Evolutionary conservation across 2,329 filamentous ascomycete genomes (phyloP), one percentile per base, ranked within the genome.

Genomic region (Sporothrix dimorphospora): DNA sequence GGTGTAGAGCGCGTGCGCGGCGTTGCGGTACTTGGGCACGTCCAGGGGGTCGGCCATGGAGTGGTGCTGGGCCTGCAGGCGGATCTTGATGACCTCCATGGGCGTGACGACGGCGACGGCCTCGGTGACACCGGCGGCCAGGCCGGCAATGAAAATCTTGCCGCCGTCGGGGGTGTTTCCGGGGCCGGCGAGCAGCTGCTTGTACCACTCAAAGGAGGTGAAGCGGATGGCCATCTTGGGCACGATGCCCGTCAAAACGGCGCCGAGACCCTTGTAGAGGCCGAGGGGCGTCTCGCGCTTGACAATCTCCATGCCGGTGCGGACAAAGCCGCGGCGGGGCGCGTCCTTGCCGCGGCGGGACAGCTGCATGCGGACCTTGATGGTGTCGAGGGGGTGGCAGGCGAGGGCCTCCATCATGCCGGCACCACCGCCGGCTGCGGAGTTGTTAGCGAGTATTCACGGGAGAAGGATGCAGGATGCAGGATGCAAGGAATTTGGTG

Each of bases 141-240:
- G 90, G 79, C 96, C 96, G 77, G 96, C 83, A 6, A 86, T 1
- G 78, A 89, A 88, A 57, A 94, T 98, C 30, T 88, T 89, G 65
- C 97, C 87, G 40, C 81, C 79, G 57, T 93, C 92, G 2, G 90
- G 89, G 72, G 89, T 79, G 75, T 88, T 83, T 69, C 66, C 67
- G 8, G n/a, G 34, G 81, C 93, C 86, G 57, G 93, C 90, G 30
- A 98, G 86, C 74, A 92, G 74, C 80, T 94, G 90, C 88, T 98
- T 98, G 84, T 98, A 99, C 80, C 89, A 90, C 82, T 98, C 96
- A 82, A 98, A 99, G 71, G 93, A 97, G 65, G 95, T 97, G 84
- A 99, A 99, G 51, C 96, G 93, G 81, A 98, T 99, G 74, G 96
- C 96, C 96, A 99, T 99, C 84, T 99, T 99, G 71, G 96, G 96